phyloP scores from a whole-genome alignment of 176 grass and related monocot genomes.

The Eragrostis curvula region DNA sequence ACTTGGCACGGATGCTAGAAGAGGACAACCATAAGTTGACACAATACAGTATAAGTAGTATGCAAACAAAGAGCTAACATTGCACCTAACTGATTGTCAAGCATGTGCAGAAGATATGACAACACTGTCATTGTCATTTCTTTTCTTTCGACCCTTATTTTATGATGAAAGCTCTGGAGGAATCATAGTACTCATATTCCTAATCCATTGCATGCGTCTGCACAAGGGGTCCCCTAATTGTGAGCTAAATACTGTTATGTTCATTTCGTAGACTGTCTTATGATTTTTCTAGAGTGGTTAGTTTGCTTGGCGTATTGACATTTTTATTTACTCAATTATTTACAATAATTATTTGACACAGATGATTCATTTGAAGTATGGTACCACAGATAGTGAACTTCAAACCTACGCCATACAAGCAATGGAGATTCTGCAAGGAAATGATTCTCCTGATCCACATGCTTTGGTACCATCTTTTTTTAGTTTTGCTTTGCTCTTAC shows the following conservation, averaged over 20 bases:
- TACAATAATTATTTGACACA: slow-evolving; percentile 40
- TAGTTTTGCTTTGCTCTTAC: slow-evolving; percentile 29
- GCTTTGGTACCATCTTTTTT: slow-evolving; percentile 60
- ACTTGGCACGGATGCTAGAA: slow-evolving; percentile 6
- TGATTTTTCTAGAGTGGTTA: neutral
- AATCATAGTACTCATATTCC: neutral
- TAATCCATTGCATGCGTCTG: slow-evolving; percentile 3
- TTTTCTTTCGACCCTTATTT: neutral
- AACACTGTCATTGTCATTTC: neutral
- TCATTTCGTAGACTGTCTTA: neutral
- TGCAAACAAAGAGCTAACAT: slow-evolving; percentile 7
- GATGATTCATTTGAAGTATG: slow-evolving; percentile 93
- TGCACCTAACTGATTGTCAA: slow-evolving; percentile 25
- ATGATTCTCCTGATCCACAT: slow-evolving; percentile 78
- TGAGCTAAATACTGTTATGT: neutral
- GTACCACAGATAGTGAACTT: slow-evolving; percentile 71
- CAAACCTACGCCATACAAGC: slow-evolving; percentile 80
- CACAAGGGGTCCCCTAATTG: neutral
- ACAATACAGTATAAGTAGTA: slow-evolving; percentile 13
- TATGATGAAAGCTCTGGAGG: neutral
- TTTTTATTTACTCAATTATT: slow-evolving; percentile 14
- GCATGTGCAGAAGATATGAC: neutral
- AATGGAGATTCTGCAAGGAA: slow-evolving; percentile 91
- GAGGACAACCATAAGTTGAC: slow-evolving; percentile 3
- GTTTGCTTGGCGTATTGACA: neutral